Evolutionary conservation across 1,284 basidiomycete genomes (phyloP), one percentile per base, ranked within the genome.

Genomic region (Sutorius eximius): DNA sequence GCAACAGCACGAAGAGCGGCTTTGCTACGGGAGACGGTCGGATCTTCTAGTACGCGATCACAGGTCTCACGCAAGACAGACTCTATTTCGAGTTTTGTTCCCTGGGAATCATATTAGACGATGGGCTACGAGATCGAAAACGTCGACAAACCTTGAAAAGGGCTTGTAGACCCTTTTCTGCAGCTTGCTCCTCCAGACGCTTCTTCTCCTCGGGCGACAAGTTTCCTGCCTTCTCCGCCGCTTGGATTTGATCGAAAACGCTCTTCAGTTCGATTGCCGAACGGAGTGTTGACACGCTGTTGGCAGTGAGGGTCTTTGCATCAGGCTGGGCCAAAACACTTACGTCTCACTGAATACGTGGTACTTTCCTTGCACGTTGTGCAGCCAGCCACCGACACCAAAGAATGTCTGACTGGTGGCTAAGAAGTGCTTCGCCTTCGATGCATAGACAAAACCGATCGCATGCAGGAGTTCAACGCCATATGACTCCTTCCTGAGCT

Each of bases 211-310:
- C 96, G 0, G 91, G 85, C 4, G 81, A 81, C 51, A 98, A 78
- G 59, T 82, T 89, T 1, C 96, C 97, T 1, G 89, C 85, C 67
- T 92, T 88, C 71, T 96, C 95, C 0, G 94, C 94, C 0, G 86
- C 87, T 72, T 96, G 92, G 30, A 99, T 88, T 70, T 95, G 93
- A 65, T 99, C 95, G 61, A 99, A 99, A 1, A 98, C 93, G 33
- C 81, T 79, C 73, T 98, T 98, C 56, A 99, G 83, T 68, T 97
- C 95, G 57, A 97, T 87, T 0, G 95, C 95, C 1, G 91, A 86
- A 41, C 91, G 83, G 6, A 95, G 75, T 0, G 93, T 94, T 3
- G 93, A 95, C 11, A 98, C 91, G 11, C 91, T 94, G 57, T 34
- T 41, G 42, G 32, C 33, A 37, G 49, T 65, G 20, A 60, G 44